Base-by-base conservation (phyloP, 1,139 yeast species). In the Taphrina communis region DNA sequence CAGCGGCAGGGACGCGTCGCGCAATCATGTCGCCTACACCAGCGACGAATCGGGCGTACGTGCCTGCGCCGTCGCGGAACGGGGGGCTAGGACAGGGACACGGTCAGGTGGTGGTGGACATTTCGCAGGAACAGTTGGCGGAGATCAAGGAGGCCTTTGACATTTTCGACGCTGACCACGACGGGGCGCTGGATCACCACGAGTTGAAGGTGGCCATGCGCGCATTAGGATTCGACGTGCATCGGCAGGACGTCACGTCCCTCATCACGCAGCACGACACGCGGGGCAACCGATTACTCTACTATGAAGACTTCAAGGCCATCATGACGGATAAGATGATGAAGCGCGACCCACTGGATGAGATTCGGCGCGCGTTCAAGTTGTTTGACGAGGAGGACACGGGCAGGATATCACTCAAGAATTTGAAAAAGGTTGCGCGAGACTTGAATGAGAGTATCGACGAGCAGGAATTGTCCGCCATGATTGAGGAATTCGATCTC, bases 401-500 rank as follows among this genome's bases (percentile, higher is more conserved):
- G 0, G 98, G 99, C 0, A 89, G 88, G 77, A 94, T 95, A 69
- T 83, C 89, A 70, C 82, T 94, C 68, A 84, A 94, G 73, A 90
- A 93, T 76, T 82, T 95, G 70, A 86, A 96, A 78, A 84, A 95
- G 71, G 97, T 94, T 0, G 96, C 98, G 19, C 89, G 89, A 75
- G 98, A 94, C 73, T 80, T 95, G 72, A 97, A 97, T 0, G 99
- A 95, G 78, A 90, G 89, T 75, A 81, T 95, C 71, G 88, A 91
- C 9, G 99, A 94, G 73, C 97, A 92, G 71, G 99, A 95, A 75
- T 82, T 95, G 69, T 84, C 89, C 73, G 97, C 98, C 12, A 94
- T 95, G 99, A 94, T 95, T 73, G 97, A 93, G 72, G 99, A 94
- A 78, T 95, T 95, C 76, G 99, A 95, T 79, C 80, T 94, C 70